These are phyloP conservation scores for Sarocladiaceae sp. DNA, from an alignment of 2,329 filamentous ascomycete genomes.

Conservation along the genomic window DNA sequence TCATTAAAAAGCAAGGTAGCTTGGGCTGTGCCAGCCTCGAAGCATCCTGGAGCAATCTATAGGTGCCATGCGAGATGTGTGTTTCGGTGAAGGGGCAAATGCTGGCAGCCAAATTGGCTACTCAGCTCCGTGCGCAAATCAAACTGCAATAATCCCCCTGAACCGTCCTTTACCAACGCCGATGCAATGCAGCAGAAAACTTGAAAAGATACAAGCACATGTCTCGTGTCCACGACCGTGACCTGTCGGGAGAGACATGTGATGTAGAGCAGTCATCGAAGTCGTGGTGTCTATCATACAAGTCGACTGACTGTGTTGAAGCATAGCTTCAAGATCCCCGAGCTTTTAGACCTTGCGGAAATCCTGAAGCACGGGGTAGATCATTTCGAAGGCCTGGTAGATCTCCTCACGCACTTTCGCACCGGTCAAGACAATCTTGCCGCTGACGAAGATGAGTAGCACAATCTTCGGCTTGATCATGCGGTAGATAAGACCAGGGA, in stretches of 20 bases:
- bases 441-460: slow-evolving; percentile 93
- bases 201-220: slow-evolving; percentile 34
- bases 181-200: slow-evolving; percentile 49
- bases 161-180: slow-evolving; percentile 45
- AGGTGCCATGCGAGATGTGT: slow-evolving; percentile 7
- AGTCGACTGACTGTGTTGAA: slow-evolving; percentile 17
- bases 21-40: not conserved
- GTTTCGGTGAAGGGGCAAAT: not conserved
- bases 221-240: not conserved
- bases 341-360: slow-evolving; percentile 51
- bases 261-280: slow-evolving; percentile 36
- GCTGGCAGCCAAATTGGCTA: not conserved
- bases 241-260: slow-evolving; percentile 7
- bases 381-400: slow-evolving; percentile 94
- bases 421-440: slow-evolving; percentile 96
- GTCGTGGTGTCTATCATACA: slow-evolving; percentile 46
- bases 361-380: slow-evolving; percentile 89
- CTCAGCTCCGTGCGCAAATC: not conserved
- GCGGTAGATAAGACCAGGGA: slow-evolving; percentile 98
- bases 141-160: slow-evolving; percentile 19
- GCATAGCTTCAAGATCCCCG: not conserved
- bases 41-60: slow-evolving; percentile 5
- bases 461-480: slow-evolving; percentile 99
- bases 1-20: slow-evolving; percentile 5
- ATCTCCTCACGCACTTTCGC: slow-evolving; percentile 98